These are phyloP conservation scores for Hamamelis virginiana DNA, from an alignment of 164 flowering plant species.

Conservation along the genomic window DNA sequence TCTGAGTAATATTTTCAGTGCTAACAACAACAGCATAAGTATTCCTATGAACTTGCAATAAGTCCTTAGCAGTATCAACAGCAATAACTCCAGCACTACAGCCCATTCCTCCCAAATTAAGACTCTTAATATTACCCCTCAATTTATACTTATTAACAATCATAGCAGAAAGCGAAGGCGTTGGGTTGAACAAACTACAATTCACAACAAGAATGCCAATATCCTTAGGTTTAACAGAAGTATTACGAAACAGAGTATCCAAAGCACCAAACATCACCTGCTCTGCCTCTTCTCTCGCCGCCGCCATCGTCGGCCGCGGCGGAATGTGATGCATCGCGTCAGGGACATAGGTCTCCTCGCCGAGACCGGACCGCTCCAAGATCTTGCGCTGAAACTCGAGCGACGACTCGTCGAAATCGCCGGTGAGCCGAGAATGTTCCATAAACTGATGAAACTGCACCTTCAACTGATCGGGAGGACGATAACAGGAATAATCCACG, in stretches of 20 bases:
- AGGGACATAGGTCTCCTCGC: conserved; percentile 42
- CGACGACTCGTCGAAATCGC: conserved; percentile 32
- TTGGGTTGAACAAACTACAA: conserved; percentile 45
- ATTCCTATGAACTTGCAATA: conserved; percentile 35
- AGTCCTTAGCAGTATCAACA: conserved; percentile 42
- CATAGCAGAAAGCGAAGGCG: conserved; percentile 50
- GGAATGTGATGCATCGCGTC: conserved; percentile 31
- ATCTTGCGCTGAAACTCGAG: conserved; percentile 44
- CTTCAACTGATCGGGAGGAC: conserved; percentile 24
- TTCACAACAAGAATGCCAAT: conserved; percentile 45
- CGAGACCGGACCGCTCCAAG: conserved; percentile 36
- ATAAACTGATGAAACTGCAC: conserved; percentile 28
- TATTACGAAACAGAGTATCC: conserved; percentile 30
- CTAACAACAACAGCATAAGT: conserved; percentile 46
- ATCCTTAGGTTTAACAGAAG: conserved; percentile 32
- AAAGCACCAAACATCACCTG: conserved; percentile 41
- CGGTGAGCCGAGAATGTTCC: conserved; percentile 32
- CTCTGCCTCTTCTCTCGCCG: conserved; percentile 39
- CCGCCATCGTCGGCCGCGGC: conserved; percentile 31
- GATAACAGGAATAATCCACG: conserved; percentile 34
- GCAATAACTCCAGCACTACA: conserved; percentile 53
- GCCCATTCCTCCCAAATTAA: conserved; percentile 52
- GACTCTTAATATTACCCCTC: conserved; percentile 39
- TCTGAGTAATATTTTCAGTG: conserved; percentile 49
- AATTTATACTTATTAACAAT: conserved; percentile 45